Evolutionary conservation across 352 stramenopile genomes (phyloP).

Genomic region (Pythium aristosporum): DNA sequence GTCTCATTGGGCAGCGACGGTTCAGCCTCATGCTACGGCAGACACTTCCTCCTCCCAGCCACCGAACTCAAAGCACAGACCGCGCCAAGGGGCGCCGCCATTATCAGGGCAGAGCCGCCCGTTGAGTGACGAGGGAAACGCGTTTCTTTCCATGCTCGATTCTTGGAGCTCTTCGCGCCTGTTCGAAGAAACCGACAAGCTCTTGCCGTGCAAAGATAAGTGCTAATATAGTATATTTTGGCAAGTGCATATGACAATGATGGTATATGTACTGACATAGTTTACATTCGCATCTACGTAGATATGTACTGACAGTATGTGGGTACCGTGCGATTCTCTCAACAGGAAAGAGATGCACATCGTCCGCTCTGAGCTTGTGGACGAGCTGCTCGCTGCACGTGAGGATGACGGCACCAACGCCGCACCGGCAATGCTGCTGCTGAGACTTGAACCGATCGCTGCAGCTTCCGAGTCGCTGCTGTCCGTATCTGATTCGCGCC

Average conservation of each 20-base stretch:
- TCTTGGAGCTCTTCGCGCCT: constrained; percentile 6
- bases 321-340: background rate
- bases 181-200: constrained; percentile 4
- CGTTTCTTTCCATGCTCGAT: constrained; percentile 7
- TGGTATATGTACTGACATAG: background rate
- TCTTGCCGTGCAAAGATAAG: background rate
- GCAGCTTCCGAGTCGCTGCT: background rate
- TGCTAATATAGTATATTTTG: constrained; percentile 2
- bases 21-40: constrained; percentile 14
- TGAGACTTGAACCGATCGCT: background rate
- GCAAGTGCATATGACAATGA: background rate
- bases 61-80: background rate
- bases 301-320: background rate
- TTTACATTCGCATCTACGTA: background rate
- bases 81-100: background rate
- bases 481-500: background rate
- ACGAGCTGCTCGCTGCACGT: background rate
- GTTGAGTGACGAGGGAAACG: constrained; percentile 8
- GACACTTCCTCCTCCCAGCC: background rate
- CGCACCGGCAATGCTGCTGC: background rate
- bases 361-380: constrained; percentile 20
- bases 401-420: background rate
- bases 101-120: constrained; percentile 9
- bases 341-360: constrained; percentile 4
- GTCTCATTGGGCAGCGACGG: constrained; percentile 12